Conservation (phyloP, 345 rosid species). For the Eucalyptus regnans region DNA sequence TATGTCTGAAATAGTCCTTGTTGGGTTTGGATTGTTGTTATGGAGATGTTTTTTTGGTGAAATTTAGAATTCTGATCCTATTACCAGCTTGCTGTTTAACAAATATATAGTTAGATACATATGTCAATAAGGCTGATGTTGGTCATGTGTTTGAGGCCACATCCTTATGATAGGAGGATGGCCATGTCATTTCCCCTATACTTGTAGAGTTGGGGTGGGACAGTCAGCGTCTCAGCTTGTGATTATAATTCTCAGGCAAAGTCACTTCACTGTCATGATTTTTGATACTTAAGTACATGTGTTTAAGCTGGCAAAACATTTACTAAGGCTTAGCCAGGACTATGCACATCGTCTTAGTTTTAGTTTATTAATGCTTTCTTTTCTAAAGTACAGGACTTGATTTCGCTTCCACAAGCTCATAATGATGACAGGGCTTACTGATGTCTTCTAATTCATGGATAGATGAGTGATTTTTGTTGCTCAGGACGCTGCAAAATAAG, state of each 20-base stretch:
- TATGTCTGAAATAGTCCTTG: neutral
- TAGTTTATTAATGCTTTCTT: neutral
- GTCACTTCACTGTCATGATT: neutral
- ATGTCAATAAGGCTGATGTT: neutral
- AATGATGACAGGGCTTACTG: neutral
- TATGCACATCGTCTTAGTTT: neutral
- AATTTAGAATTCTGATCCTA: neutral
- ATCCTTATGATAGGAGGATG: neutral
- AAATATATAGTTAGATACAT: neutral
- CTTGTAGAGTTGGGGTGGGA: neutral
- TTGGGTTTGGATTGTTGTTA: neutral
- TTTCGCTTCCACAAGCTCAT: neutral
- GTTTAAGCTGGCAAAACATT: neutral
- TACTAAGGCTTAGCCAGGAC: neutral
- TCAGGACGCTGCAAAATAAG: neutral
- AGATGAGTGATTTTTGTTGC: neutral
- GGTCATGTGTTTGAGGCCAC: neutral
- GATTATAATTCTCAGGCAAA: neutral
- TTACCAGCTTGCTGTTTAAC: neutral
- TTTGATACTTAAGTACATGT: neutral
- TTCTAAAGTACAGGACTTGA: neutral
- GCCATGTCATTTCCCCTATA: neutral
- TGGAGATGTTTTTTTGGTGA: neutral
- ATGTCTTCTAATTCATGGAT: neutral
- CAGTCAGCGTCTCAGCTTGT: neutral